phyloP scores from a whole-genome alignment of 768 basidiomycete species.

The Hygrocybe coccinea region DNA sequence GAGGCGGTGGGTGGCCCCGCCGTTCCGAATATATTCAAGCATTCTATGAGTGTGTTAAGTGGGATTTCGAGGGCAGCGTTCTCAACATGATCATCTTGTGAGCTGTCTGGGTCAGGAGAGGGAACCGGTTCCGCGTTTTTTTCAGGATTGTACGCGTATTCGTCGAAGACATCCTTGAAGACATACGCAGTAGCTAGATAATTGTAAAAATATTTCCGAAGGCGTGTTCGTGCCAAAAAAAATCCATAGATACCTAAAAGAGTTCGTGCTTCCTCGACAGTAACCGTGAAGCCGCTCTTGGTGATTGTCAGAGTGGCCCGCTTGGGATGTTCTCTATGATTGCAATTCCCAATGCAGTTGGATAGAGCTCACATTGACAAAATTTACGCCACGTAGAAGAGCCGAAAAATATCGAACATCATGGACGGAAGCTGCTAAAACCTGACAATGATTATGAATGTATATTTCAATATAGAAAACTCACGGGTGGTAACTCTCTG shows the following conservation, averaged over 20 bases:
- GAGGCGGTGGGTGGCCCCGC: slow-evolving; percentile 44
- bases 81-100: slow-evolving; percentile 25
- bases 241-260: slow-evolving; percentile 50
- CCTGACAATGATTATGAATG: slow-evolving; percentile 25
- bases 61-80: slow-evolving; percentile 73
- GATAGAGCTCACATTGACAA: slow-evolving; percentile 58
- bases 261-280: slow-evolving; percentile 81
- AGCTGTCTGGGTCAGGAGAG: slow-evolving; percentile 23
- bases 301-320: slow-evolving; percentile 72
- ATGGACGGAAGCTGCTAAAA: slow-evolving; percentile 67
- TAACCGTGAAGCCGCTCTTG: slow-evolving; percentile 63
- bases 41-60: slow-evolving; percentile 79
- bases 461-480: neutral
- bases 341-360: neutral
- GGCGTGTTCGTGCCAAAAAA: too few relatives aligned
- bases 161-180: slow-evolving; percentile 71
- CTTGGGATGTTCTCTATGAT: slow-evolving; percentile 33
- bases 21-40: slow-evolving; percentile 90
- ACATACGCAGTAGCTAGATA: slow-evolving; percentile 79
- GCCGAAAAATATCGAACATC: slow-evolving; percentile 80
- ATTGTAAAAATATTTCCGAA: too few relatives aligned
- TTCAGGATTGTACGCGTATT: slow-evolving; percentile 61
- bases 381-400: slow-evolving; percentile 76
- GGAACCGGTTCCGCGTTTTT: slow-evolving; percentile 13
- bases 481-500: slow-evolving; percentile 9